These are phyloP conservation scores for Coniochaeta sp. DNA, from an alignment of 2,329 filamentous ascomycete genomes.

Conservation along the genomic window DNA sequence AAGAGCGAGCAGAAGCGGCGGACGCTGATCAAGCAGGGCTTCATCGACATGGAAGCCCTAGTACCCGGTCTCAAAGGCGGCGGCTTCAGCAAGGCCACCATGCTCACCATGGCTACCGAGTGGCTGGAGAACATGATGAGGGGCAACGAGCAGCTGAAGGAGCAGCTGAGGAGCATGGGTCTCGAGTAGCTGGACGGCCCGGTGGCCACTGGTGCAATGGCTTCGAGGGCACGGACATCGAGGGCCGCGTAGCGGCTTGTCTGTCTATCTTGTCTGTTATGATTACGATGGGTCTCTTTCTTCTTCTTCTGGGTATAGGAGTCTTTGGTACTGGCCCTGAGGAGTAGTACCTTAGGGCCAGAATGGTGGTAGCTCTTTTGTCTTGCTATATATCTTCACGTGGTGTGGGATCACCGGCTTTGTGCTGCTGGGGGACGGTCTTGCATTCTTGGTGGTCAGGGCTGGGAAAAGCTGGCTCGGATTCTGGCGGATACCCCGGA, in stretches of 20 bases:
- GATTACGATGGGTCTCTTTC: not conserved
- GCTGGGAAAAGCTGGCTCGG: not conserved
- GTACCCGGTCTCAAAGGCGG: conserved; percentile 69
- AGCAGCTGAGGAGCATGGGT: conserved; percentile 29
- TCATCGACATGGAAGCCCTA: conserved; percentile 68
- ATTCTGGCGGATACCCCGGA: not conserved
- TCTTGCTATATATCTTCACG: not conserved
- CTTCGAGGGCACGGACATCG: not conserved
- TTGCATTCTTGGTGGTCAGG: not conserved
- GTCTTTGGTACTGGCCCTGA: not conserved
- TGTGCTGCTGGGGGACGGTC: not conserved
- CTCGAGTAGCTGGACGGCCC: not conserved
- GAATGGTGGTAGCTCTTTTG: not conserved
- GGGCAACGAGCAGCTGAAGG: conserved; percentile 56
- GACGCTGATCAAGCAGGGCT: conserved; percentile 74
- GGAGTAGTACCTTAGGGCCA: not conserved
- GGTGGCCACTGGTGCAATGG: not conserved
- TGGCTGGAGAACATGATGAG: conserved; percentile 68
- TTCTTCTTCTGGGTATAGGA: too few species aligned
- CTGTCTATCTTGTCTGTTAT: not conserved
- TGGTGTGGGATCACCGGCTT: too few species aligned
- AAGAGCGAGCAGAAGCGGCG: conserved; percentile 80
- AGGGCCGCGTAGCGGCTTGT: not conserved
- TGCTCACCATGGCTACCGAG: conserved; percentile 66
- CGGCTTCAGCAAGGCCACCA: conserved; percentile 76